Base-by-base conservation (phyloP, 352 stramenopile species). In the Lagenidium giganteum region DNA sequence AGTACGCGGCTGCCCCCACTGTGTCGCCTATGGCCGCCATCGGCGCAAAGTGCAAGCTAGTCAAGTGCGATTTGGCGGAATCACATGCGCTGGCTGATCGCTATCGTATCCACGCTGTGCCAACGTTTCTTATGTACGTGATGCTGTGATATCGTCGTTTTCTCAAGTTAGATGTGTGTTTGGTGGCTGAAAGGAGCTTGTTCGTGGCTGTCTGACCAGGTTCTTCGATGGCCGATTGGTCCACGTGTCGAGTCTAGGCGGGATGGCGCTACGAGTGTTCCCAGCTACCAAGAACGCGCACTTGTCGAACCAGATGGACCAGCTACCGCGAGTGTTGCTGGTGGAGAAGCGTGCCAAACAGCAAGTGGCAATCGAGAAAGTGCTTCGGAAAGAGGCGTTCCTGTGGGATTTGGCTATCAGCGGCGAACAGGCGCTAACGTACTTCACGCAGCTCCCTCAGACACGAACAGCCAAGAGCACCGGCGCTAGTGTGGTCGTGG, bases 21-120 rank as follows among this genome's bases (percentile, higher is more conserved):
- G 28, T 41, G 21, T 33, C 38, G 11, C 36, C 8, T 31, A 43
- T 37, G 4, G 30, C 32, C 31, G 23, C 39, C 23, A 46, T 33
- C 26, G 63, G 61, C 20, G 31, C 29, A 44, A 87, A 65, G 46
- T 87, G 64, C 29, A 49, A 58, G 4, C 41, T 94, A 4, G 61
- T 87, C 46, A 87, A 88, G 51, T 86, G 83, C 39, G 72, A 91
- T 33, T 65, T 94, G 22, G 55, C 72, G 14, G 74, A 88, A 42
- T 87, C 61, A 5, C 47, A 66, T 23, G 30, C 61, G 28, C 49
- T 92, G 8, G 59, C 68, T 5, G 55, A 89, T 35, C 70, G 74
- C 14, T 94, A 72, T 39, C 62, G 68, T 13, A 75, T 94, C 56
- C 70, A 72, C 47, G 77, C 82, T 1, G 44, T 75, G 2, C 82